Base-by-base conservation (phyloP, 805 yeast genomes). In the Candida michaelii region DNA sequence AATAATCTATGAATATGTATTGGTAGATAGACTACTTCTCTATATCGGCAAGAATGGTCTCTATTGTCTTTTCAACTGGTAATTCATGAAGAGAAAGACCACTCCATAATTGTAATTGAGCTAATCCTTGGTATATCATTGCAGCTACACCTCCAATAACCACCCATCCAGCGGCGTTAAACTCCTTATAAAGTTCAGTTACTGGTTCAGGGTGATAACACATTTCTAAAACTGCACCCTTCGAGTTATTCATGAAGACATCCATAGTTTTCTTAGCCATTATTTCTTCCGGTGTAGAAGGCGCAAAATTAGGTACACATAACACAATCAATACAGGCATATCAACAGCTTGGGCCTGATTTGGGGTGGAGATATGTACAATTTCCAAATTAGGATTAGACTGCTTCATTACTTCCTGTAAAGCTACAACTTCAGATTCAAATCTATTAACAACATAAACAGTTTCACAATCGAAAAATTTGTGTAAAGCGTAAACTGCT, bases 161-260 rank as follows among this genome's bases (percentile, higher is more conserved):
- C n/a, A 45, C 42, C 66, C 66, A 63, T 4, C 52, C 52, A 6
- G 45, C 45, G 2, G 30, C 36, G 37, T 53, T 51, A 36, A 61
- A 63, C 21, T 54, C 59, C 27, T 36, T 44, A 39, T 50, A 59
- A n/a, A 62, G 47, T 17, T 53, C 39, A 5, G 66, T 63, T 6
- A 36, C 32, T n/a, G 56, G 54, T 14, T 45, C 50, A 2, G 68
- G 68, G 35, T 63, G 58, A 52, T 63, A 63, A 44, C 68, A 63
- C 68, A 63, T 63, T 41, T 63, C 68, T 14, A 63, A 45, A 14
- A 62, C 65, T 3, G 53, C 56, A 12, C 64, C 66, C 21, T 47
- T 45, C 10, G 47, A 45, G 3, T 45, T 44, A n/a, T 53, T 44
- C 30, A 61, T 52, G 39, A 63, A 58, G 0, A 60, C 61, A 13